A percentile compares a stretch with the other conserved stretches of the same genome.
phyloP scores from a whole-genome alignment of 208 protist genomes.

The Wallacemonas sp. region DNA sequence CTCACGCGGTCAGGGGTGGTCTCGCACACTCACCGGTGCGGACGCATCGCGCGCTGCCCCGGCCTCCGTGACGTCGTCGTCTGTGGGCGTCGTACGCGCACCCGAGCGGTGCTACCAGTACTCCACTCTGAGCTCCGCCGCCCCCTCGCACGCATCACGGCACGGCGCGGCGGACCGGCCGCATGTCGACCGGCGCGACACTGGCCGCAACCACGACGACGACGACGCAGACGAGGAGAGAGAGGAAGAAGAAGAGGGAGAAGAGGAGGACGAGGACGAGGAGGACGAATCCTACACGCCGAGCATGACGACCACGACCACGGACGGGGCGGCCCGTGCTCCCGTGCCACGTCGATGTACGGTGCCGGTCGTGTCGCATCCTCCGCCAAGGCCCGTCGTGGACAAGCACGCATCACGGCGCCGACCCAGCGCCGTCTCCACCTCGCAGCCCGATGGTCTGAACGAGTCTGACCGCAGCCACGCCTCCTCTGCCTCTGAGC shows the following conservation, averaged over 20 bases:
- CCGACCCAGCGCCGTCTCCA: background rate
- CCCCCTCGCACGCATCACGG: too few relatives aligned
- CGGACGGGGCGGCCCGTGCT: too few relatives aligned
- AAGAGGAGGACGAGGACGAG: background rate
- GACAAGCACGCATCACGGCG: background rate
- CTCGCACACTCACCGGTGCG: too few relatives aligned
- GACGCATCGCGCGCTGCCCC: too few relatives aligned
- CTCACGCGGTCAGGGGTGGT: too few relatives aligned
- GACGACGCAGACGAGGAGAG: background rate
- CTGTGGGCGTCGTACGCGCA: conserved; percentile 18
- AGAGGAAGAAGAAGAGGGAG: background rate
- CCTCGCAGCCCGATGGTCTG: conserved; percentile 1
- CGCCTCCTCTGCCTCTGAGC: background rate
- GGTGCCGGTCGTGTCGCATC: too few relatives aligned
- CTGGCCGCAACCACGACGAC: background rate
- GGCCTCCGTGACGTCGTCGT: background rate
- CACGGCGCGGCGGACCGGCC: too few relatives aligned
- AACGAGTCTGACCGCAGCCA: conserved; percentile 1
- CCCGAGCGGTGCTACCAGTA: conserved; percentile 24
- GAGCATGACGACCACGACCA: background rate
- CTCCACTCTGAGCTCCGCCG: conserved; percentile 8
- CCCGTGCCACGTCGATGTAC: too few relatives aligned
- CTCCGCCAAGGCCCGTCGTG: too few relatives aligned
- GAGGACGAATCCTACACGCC: background rate
- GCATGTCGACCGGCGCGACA: too few relatives aligned